Percentiles rank a stretch among this genome's conserved stretches.
These are phyloP conservation scores for Pyrenula aspistea DNA, from an alignment of 495 filamentous ascomycete species.

Conservation along the genomic window DNA sequence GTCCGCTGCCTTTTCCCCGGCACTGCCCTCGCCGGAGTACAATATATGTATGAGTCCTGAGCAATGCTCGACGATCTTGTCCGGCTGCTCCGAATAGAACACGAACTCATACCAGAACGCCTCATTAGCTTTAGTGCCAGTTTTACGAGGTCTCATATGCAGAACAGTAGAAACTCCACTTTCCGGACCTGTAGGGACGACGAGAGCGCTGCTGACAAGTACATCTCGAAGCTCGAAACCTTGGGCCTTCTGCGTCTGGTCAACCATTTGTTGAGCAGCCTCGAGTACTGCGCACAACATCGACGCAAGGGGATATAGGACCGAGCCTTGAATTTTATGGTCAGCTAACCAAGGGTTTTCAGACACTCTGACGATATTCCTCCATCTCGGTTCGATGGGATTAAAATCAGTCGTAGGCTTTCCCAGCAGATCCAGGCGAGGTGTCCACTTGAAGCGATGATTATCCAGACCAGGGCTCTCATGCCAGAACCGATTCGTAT, in stretches of 20 bases:
- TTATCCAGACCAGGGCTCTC: conserved; percentile 18
- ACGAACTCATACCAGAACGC: background rate
- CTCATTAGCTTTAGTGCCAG: conserved; percentile 11
- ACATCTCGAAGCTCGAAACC: conserved; percentile 19
- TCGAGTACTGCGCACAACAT: conserved; percentile 27
- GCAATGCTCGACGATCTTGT: background rate
- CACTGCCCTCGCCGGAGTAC: background rate
- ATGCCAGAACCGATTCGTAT: conserved; percentile 19
- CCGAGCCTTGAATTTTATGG: conserved; percentile 15
- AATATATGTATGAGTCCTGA: background rate
- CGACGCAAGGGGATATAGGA: conserved; percentile 24
- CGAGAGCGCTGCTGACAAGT: conserved; percentile 15
- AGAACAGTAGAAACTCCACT: conserved; percentile 24
- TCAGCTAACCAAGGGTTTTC: conserved; percentile 26
- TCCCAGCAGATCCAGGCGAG: conserved; percentile 22
- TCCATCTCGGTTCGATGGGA: conserved; percentile 14
- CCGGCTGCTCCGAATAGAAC: background rate
- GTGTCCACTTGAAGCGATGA: conserved; percentile 10
- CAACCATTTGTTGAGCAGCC: conserved; percentile 16
- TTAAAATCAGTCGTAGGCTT: conserved; percentile 4
- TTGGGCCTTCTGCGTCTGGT: conserved; percentile 2
- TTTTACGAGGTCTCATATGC: conserved; percentile 9
- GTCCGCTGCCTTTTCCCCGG: background rate
- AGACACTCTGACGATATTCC: conserved; percentile 10
- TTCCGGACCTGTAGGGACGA: conserved; percentile 13